These are phyloP conservation scores for Priceomyces medius DNA, from an alignment of 805 yeast species.

Conservation along the genomic window DNA sequence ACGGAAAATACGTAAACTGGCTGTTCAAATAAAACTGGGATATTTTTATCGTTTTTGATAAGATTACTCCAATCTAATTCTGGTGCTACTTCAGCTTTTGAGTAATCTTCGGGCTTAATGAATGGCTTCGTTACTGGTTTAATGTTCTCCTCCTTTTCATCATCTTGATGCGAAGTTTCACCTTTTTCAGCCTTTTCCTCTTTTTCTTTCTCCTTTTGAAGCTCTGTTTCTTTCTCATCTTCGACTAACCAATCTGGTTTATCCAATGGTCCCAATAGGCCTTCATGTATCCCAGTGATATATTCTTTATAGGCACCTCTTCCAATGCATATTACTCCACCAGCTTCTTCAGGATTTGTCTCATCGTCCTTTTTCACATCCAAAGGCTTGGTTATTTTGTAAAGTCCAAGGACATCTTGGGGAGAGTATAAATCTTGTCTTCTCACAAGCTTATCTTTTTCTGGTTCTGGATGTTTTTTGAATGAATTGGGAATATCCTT, in stretches of 20 bases:
- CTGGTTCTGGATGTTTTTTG: slow-evolving; percentile 21
- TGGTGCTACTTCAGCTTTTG: slow-evolving; percentile 53
- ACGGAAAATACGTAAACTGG: slow-evolving; percentile 76
- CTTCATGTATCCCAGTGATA: slow-evolving; percentile 88
- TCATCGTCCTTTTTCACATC: slow-evolving; percentile 49
- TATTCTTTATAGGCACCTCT: slow-evolving; percentile 96
- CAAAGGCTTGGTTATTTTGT: slow-evolving; percentile 29
- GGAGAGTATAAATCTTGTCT: slow-evolving; percentile 41
- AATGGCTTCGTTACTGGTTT: slow-evolving; percentile 62
- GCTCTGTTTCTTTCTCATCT: slow-evolving; percentile 14
- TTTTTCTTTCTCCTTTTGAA: slow-evolving; percentile 12
- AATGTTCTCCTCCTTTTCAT: slow-evolving; percentile 15
- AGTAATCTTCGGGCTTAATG: slow-evolving; percentile 59
- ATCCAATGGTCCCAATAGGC: slow-evolving; percentile 85
- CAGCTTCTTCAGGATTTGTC: slow-evolving; percentile 49
- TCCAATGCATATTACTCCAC: slow-evolving; percentile 91
- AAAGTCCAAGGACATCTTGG: slow-evolving; percentile 58
- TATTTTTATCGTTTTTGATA: slow-evolving; percentile 31
- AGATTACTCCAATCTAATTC: slow-evolving; percentile 47
- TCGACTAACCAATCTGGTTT: slow-evolving; percentile 33
- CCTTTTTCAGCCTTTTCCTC: slow-evolving; percentile 6
- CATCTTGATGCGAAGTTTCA: not conserved
- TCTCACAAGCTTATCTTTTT: slow-evolving; percentile 24
- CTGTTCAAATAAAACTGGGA: slow-evolving; percentile 67
- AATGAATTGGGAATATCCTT: slow-evolving; percentile 19